Evolutionary conservation across 768 basidiomycete genomes (phyloP), one percentile per base, ranked within the genome.

Genomic region (Suillus subaureus): DNA sequence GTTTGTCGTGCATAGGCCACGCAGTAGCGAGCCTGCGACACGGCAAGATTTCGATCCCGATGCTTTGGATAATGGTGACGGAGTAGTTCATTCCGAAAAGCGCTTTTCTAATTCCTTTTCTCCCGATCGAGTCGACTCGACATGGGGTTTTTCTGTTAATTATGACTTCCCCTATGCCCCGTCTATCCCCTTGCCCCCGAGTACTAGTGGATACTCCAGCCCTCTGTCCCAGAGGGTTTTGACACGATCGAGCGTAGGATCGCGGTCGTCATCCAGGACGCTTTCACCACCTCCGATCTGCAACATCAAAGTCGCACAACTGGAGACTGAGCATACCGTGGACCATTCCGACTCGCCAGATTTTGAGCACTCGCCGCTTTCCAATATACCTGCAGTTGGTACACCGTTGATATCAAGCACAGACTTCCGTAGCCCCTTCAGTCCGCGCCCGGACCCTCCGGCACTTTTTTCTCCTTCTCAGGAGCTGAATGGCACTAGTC

Each of bases 311-410:
- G 58, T 77, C 76, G 43, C 72, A 73, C 45, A 78, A 73, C 56
- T 76, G 73, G 2, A 76, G 72, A 16, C 72, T 78, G 42, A 68
- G 75, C 6, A 70, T 78, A 6, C 18, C 6, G 70, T 73, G 26
- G 76, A 78, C 52, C 68, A 43, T 61, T 72, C 67, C 47, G 58
- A 49, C 15, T 71, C 67, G 11, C 67, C 68, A 28, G 69, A 74
- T 3, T 68, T 71, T 37, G 37, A 78, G 33, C 76, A 75, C 61
- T 71, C 75, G 12, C 77, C 77, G n/a, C 66, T 78, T 49, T 76
- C 75, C 28, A 75, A 65, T 13, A 37, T 77, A 61, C 75, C 75
- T 2, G 63, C 66, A 21, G 73, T 77, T 6, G 75, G 75, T 49
- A 77, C 77, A 37, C 75, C 75, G 26, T 63, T 68, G n/a, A 40